Evolutionary conservation across 805 yeast species (phyloP), one percentile per base, ranked within the genome.

Genomic region (Schwanniomyces occidentalis): DNA sequence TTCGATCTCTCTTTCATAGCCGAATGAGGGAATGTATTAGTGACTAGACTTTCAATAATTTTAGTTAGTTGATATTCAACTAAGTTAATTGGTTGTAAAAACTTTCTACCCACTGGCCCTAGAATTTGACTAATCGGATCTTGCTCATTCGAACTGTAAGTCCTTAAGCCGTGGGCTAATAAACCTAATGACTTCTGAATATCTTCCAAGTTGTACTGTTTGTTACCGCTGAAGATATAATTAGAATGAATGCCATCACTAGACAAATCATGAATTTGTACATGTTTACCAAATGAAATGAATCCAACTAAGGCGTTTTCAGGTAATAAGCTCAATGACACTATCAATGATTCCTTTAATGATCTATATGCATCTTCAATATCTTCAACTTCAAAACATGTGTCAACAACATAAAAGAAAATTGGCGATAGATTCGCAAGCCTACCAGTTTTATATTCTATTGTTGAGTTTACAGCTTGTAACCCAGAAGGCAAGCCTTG

Each of bases 241-340:
- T 61, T 52, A 15, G 63, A 60, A 18, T 43, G 46, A 16, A 49
- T 43, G 13, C 58, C 49, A 16, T 55, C 58, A 24, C 63, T 47
- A 3, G 63, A 58, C 14, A 79, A 52, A 45, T 80, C 83, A 49
- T 78, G 80, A 16, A 81, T 63, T 44, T 68, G 72, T 16, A 80
- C 81, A 49, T 78, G 66, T 37, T 76, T 76, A 4, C 86, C 87
- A 57, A 56, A 80, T 1, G 80, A 65, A 30, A 81, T 64, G 16
- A 81, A 58, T 1, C 83, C 84, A 24, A 82, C 74, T 23, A 76
- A 51, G 1, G 82, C 66, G 41, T 75, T 61, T 16, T 73, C 69
- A 1, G 85, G 85, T 21, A 81, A 55, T 16, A 79, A 58, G 32
- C 62, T 58, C 35, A 76, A 49, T 4, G 77, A 63, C 8, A 64